Conservation (phyloP, 2,329 filamentous ascomycete genomes). For the Nothophoma quercina region DNA sequence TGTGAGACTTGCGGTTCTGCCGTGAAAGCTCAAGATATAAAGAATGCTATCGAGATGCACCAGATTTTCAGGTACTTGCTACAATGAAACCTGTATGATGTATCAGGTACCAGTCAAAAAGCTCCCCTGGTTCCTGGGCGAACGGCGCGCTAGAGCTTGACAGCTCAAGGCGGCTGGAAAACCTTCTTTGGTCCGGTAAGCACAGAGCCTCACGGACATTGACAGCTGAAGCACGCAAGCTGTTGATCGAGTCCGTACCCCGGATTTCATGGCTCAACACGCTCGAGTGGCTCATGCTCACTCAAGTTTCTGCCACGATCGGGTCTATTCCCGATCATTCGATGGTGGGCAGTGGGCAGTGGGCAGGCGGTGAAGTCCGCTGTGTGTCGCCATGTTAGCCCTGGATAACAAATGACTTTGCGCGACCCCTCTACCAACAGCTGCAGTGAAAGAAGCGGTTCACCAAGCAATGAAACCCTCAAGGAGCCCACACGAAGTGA, state of each 20-base stretch:
- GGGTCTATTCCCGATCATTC: conserved; percentile 22
- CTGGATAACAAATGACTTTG: conserved; percentile 13
- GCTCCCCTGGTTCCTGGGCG: conserved; percentile 19
- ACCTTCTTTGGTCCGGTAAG: conserved; percentile 25
- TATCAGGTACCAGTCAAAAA: conserved; percentile 1
- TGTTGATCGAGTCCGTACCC: conserved; percentile 18
- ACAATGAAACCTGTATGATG: neutral
- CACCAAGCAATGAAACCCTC: neutral
- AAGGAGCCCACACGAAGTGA: neutral
- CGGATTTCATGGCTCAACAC: conserved; percentile 10
- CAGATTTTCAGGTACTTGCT: neutral
- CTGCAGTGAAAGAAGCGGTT: conserved; percentile 5
- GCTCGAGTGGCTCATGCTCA: conserved; percentile 21
- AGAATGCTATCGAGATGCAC: neutral
- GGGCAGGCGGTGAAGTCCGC: conserved; percentile 18
- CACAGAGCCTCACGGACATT: conserved; percentile 29
- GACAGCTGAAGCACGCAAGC: conserved; percentile 22
- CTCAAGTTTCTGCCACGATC: conserved; percentile 9
- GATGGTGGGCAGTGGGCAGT: conserved; percentile 11
- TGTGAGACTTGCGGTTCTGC: conserved; percentile 6
- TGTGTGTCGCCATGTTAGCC: conserved; percentile 6
- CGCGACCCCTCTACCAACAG: conserved; percentile 5
- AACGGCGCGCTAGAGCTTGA: conserved; percentile 28
- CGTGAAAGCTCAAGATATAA: neutral
- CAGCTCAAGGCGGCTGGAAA: conserved; percentile 13